phyloP scores from a whole-genome alignment of 257 asterid genomes.

The Ilex aquifolium region DNA sequence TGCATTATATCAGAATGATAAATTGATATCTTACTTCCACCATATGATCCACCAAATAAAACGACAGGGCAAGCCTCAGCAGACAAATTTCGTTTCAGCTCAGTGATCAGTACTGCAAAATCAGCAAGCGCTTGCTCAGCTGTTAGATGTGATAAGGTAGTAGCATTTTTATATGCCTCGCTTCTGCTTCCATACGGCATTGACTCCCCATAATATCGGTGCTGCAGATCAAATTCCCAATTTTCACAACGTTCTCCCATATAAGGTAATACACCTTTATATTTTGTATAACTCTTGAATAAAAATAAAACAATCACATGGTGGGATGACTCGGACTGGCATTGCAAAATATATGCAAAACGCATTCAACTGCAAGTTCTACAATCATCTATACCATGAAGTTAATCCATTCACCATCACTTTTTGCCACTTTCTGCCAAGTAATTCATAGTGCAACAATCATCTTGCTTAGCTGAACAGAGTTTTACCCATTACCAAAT shows the following conservation, averaged over 20 bases:
- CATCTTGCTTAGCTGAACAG: too few species aligned
- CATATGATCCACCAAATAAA: conserved; percentile 95
- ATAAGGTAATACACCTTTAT: too few species aligned
- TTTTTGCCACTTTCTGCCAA: not conserved
- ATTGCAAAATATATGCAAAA: too few species aligned
- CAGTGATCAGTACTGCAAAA: conserved; percentile 74
- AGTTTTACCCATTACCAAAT: too few species aligned
- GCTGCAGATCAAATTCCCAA: conserved; percentile 48
- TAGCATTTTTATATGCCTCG: conserved; percentile 68
- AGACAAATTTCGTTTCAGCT: conserved; percentile 67
- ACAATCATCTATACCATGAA: too few species aligned
- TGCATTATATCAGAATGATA: not conserved
- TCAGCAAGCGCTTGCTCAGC: conserved; percentile 95
- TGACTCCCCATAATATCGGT: conserved; percentile 88
- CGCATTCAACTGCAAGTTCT: too few species aligned
- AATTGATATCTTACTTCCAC: conserved; percentile 71
- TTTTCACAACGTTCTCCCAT: not conserved
- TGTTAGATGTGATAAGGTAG: conserved; percentile 63
- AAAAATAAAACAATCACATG: too few species aligned
- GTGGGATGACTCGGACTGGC: too few species aligned
- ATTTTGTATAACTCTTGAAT: too few species aligned
- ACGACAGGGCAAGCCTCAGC: conserved; percentile 80
- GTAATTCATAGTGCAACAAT: too few species aligned
- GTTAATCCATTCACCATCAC: not conserved
- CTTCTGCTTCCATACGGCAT: conserved; percentile 73